Evolutionary conservation across 2,329 filamentous ascomycete species (phyloP).

Genomic region (Hymenoscyphus salicellus): DNA sequence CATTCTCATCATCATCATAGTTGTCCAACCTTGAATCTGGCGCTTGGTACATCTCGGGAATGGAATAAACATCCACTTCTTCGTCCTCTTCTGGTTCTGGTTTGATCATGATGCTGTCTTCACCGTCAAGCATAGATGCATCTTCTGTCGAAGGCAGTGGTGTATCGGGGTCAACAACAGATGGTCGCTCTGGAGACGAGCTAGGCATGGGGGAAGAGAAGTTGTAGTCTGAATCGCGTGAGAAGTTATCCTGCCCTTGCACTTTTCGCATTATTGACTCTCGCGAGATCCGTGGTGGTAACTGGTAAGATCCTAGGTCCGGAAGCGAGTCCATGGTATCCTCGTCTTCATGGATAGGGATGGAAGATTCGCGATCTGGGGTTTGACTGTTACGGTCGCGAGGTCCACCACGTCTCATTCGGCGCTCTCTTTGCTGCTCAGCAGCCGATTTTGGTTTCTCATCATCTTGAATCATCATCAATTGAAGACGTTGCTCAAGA

Average conservation of each 20-base stretch:
- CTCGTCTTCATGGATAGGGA: slow-evolving; percentile 52
- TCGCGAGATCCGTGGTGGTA: slow-evolving; percentile 78
- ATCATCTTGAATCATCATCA: slow-evolving; percentile 83
- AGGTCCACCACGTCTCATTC: slow-evolving; percentile 60
- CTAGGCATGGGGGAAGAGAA: slow-evolving; percentile 61
- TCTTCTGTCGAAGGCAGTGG: slow-evolving; percentile 84
- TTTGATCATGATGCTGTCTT: slow-evolving; percentile 66
- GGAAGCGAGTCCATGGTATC: slow-evolving; percentile 60
- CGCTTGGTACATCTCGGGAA: slow-evolving; percentile 63
- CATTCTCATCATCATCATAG: slow-evolving; percentile 12
- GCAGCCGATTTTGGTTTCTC: slow-evolving; percentile 55
- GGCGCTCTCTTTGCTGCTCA: slow-evolving; percentile 65
- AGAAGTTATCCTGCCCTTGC: slow-evolving; percentile 56
- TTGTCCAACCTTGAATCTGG: slow-evolving; percentile 43
- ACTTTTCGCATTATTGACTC: slow-evolving; percentile 91
- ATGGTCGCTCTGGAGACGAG: slow-evolving; percentile 56
- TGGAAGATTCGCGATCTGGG: slow-evolving; percentile 33
- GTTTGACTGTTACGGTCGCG: slow-evolving; percentile 44
- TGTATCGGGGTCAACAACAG: slow-evolving; percentile 77
- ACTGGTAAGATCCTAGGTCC: slow-evolving; percentile 57
- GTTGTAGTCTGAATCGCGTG: slow-evolving; percentile 58
- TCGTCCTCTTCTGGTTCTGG: slow-evolving; percentile 57
- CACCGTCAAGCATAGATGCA: slow-evolving; percentile 45
- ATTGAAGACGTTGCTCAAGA: slow-evolving; percentile 77
- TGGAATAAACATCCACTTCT: slow-evolving; percentile 62